Evolutionary conservation across 768 basidiomycete species (phyloP), one percentile per base, ranked within the genome.

Genomic region (Pleurotus citrinopileatus): DNA sequence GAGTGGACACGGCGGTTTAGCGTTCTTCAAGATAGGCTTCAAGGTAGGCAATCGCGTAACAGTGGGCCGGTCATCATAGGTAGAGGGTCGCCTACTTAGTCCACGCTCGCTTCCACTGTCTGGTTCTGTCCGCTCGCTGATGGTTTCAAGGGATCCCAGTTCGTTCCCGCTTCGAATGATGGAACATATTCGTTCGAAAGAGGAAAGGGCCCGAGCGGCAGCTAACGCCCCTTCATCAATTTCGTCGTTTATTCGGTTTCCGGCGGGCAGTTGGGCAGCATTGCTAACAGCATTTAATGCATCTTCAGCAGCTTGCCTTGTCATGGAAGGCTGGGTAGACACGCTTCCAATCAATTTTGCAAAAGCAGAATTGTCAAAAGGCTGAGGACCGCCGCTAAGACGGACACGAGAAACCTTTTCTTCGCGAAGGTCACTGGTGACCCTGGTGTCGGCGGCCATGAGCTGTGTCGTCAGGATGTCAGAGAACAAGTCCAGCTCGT

Each of bases 321-420:
- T 9, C n/a, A 47, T 34, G 23, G 48, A 36, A 6, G n/a, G n/a
- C 3, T 51, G 29, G 22, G 48, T 19, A n/a, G 48, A 13, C 4
- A 26, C 29, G 23, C 20, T 25, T 8, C n/a, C n/a, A 20, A 37
- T 36, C 17, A 51, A 10, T 12, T 34, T 34, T 4, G 48, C 48
- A 23, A 51, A 51, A n/a, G 48, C 48, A 23, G 48, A 51, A 51
- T 51, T 51, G 48, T 51, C 48, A 23, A 51, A 51, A 15, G 48
- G 48, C n/a, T 36, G 19, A 17, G 48, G 48, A 32, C 48, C 48
- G 12, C 48, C 48, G 34, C 48, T 51, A 13, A 51, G 48, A 12
- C 48, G 48, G 37, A 25, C 48, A 32, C 48, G 48, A 36, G 48
- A 51, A 23, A 23, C 48, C 48, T 51, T 51, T 51, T 51, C 48